Conservation (phyloP, 140 eudicot genomes). For the Senecio squalidus region DNA sequence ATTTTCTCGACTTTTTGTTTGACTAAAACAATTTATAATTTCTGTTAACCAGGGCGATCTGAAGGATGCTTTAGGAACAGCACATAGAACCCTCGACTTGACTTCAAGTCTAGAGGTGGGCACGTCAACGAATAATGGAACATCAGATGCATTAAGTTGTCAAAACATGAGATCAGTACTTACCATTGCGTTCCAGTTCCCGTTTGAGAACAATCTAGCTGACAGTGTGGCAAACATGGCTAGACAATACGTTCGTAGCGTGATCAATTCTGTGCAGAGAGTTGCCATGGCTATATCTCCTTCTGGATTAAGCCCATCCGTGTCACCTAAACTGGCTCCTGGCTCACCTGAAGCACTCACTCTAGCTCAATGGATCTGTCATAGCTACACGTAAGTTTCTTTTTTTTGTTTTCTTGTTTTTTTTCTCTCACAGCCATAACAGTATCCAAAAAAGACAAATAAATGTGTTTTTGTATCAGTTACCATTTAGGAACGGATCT, state of each 20-base stretch:
- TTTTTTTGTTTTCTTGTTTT: neutral
- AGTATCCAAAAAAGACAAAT: neutral
- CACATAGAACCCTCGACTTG: conserved; percentile 80
- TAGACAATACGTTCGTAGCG: conserved; percentile 88
- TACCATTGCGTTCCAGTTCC: conserved; percentile 93
- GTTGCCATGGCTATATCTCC: conserved; percentile 96
- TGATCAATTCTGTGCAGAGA: conserved; percentile 86
- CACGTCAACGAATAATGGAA: conserved; percentile 39
- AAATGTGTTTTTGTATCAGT: conserved; percentile 33
- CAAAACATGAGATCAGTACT: conserved; percentile 59
- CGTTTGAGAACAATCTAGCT: conserved; percentile 72
- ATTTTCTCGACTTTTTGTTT: conserved; percentile 16
- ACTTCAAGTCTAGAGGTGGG: conserved; percentile 91
- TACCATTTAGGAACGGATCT: conserved; percentile 75
- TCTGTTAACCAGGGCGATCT: conserved; percentile 41
- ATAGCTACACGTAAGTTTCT: conserved; percentile 72
- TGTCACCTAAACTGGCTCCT: conserved; percentile 57
- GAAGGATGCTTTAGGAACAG: conserved; percentile 36
- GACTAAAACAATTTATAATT: neutral
- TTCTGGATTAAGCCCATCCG: conserved; percentile 54
- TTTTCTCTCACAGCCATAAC: neutral
- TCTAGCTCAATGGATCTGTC: conserved; percentile 88
- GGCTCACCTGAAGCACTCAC: conserved; percentile 92
- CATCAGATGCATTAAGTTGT: conserved; percentile 30
- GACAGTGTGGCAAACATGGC: conserved; percentile 94